Percentiles rank a stretch among this genome's conserved stretches.
Conservation (phyloP, 1,284 basidiomycete species). For the Thecaphora thlaspeos region DNA sequence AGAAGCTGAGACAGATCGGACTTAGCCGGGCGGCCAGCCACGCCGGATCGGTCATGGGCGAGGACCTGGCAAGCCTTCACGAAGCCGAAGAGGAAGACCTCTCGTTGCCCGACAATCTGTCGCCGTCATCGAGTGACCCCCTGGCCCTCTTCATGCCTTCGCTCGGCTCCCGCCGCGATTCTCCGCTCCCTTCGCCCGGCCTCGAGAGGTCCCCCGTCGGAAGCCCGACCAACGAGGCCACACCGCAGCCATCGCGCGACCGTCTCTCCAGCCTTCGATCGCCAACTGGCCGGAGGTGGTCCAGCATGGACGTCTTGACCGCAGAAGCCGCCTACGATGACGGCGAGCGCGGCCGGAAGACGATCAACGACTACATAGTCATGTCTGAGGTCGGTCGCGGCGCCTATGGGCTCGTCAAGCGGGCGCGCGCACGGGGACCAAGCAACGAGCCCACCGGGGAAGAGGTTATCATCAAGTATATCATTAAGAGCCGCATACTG, state of each 20-base stretch:
- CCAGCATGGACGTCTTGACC: not conserved
- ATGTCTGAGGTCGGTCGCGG: slow-evolving; percentile 66
- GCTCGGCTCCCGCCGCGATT: not conserved
- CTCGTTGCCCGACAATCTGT: slow-evolving; percentile 7
- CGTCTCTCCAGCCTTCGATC: slow-evolving; percentile 15
- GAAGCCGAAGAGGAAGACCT: slow-evolving; percentile 39
- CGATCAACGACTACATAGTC: slow-evolving; percentile 50
- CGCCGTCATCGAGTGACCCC: not conserved
- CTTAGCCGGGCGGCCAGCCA: slow-evolving; percentile 33
- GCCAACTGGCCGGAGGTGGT: slow-evolving; percentile 1
- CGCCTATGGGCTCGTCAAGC: slow-evolving; percentile 94
- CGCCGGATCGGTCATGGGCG: slow-evolving; percentile 36
- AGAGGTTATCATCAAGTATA: slow-evolving; percentile 87
- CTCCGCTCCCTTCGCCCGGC: not conserved
- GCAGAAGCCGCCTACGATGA: not conserved
- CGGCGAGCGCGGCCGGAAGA: slow-evolving; percentile 8
- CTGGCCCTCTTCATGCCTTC: not conserved
- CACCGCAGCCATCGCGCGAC: slow-evolving; percentile 12
- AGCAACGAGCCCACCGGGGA: slow-evolving; percentile 65
- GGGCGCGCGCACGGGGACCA: slow-evolving; percentile 73
- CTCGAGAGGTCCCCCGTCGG: not conserved
- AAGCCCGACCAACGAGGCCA: slow-evolving; percentile 5
- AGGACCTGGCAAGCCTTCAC: slow-evolving; percentile 29
- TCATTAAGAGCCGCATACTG: slow-evolving; percentile 95
- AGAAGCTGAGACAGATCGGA: slow-evolving; percentile 34